phyloP scores from a whole-genome alignment of 2,329 filamentous ascomycete species.

The Passalora sequoiae region DNA sequence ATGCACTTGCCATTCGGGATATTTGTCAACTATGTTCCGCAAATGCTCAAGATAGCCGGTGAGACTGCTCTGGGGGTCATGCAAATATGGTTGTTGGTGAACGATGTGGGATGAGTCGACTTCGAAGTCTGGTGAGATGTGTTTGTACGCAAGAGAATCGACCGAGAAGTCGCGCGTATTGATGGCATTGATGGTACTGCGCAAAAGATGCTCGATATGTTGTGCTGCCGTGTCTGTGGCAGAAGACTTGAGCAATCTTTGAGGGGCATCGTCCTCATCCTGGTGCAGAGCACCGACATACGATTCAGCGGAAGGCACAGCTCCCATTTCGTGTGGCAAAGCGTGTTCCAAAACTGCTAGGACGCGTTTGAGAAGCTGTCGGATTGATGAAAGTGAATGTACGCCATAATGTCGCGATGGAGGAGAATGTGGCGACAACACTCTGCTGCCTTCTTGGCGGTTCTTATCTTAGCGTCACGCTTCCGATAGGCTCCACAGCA shows the following conservation, averaged over 20 bases:
- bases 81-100: not conserved
- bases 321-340: too few species aligned
- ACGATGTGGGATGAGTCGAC: not conserved
- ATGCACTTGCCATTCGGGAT: not conserved
- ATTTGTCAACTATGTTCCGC: not conserved
- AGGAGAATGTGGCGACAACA: too few species aligned
- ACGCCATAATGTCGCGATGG: too few species aligned
- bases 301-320: too few species aligned
- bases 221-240: not conserved
- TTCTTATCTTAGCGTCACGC: too few species aligned
- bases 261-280: not conserved
- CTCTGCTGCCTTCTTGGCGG: too few species aligned
- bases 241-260: not conserved
- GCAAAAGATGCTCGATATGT: not conserved
- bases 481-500: too few species aligned
- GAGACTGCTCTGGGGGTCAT: not conserved
- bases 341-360: too few species aligned
- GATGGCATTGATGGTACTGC: not conserved
- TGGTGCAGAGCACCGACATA: not conserved
- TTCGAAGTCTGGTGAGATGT: not conserved
- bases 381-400: too few species aligned
- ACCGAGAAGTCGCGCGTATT: conserved; percentile 3
- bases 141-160: not conserved
- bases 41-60: not conserved
- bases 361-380: too few species aligned